Base-by-base conservation (phyloP, 352 stramenopile species). In the Pelagophyceae sp. region DNA sequence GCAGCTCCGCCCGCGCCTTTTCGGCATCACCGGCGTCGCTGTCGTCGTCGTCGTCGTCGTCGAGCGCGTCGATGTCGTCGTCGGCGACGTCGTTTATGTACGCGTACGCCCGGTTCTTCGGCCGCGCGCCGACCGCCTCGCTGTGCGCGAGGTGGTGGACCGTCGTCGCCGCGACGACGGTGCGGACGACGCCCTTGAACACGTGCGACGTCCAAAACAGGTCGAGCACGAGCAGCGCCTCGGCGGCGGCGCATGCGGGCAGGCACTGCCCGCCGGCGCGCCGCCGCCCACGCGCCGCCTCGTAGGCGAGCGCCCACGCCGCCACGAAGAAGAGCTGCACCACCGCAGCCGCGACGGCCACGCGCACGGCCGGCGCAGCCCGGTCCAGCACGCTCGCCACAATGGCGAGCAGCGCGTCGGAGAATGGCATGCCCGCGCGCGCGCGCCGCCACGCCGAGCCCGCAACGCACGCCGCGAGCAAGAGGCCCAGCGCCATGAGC, bases 11-110 rank as follows among this genome's bases (percentile, higher is more conserved):
- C 45, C 11, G 11, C 11, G 45, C 23, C 23, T 54, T 54, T 54
- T 54, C 23, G 11, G 11, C 45, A 23, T 54, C 45, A 11, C 45
- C 11, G 11, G 5, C 23, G 58, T 67, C 58, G 58, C 31, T 33
- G 58, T 35, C 58, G 58, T 67, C 11, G 29, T n/a, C 58, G 58
- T 67, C 58, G 11, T 67, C 58, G 58, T 67, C 58, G 11, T 67
- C 58, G 58, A 31, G 11, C 58, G 15, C 58, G 23, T 67, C 23
- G n/a, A n/a, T n/a, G n/a, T 60, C 58, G 58, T 31, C 58, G 58
- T 31, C 58, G 45, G 23, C 45, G 45, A 54, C 45, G 45, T 23
- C 45, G 58, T 31, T 67, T 6, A n/a, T n/a, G n/a, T n/a, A n/a
- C n/a, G n/a, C n/a, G n/a, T n/a, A n/a, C n/a, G n/a, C n/a, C n/a